phyloP scores from a whole-genome alignment of 306 rosid genomes.

The Trichosanthes truncata region DNA sequence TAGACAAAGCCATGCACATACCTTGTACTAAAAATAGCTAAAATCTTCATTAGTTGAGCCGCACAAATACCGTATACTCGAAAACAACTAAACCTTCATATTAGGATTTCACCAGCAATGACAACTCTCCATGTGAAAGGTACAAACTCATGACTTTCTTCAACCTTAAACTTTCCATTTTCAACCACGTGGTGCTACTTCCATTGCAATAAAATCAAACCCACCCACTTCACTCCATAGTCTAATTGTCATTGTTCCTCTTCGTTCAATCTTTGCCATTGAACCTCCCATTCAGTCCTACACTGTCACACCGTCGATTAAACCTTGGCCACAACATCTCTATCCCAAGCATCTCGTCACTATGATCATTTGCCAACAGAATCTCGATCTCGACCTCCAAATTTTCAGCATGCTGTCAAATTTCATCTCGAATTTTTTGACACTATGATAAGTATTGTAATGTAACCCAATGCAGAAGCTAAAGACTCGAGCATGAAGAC shows the following conservation, averaged over 20 bases:
- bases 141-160: background rate
- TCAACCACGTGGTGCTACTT: background rate
- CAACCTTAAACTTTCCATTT: background rate
- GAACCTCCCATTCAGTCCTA: slow-evolving; percentile 17
- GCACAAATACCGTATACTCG: too few species aligned
- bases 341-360: slow-evolving; percentile 36
- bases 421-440: slow-evolving; percentile 40
- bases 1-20: too few species aligned
- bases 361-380: slow-evolving; percentile 48
- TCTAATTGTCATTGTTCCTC: background rate
- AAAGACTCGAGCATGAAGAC: too few species aligned
- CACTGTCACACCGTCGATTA: slow-evolving; percentile 52
- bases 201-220: background rate
- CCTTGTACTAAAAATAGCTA: too few species aligned
- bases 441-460: too few species aligned
- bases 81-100: too few species aligned
- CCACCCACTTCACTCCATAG: background rate
- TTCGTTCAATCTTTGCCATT: slow-evolving; percentile 2
- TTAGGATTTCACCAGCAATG: too few species aligned
- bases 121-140: too few species aligned
- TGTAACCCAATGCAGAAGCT: too few species aligned
- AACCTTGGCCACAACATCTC: slow-evolving; percentile 64
- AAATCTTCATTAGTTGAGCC: too few species aligned
- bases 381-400: slow-evolving; percentile 51
- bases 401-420: slow-evolving; percentile 49